Evolutionary conservation across 1,284 basidiomycete genomes (phyloP), one percentile per base, ranked within the genome.

Genomic region (Xerocomus nothofagi): DNA sequence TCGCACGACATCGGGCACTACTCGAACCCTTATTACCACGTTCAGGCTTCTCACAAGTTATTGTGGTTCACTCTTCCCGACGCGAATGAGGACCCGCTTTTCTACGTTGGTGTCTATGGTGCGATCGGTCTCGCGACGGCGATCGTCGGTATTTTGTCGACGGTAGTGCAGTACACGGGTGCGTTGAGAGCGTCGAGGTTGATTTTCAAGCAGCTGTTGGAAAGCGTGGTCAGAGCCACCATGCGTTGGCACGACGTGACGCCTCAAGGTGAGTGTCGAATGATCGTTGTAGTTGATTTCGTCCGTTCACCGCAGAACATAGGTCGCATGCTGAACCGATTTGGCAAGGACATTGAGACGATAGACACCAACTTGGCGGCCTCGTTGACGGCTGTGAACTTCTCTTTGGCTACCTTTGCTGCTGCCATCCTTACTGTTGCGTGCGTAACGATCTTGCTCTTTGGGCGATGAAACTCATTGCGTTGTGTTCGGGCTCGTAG

Each of bases 311-410:
- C 6, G 3, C 2, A 39, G 8, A 18, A 40, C n/a, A n/a, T 33
- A 73, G 77, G 79, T 29, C 75, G 77, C 3, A 77, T 80, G 69
- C 59, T 80, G 37, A 80, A 80, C 51, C 69, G 78, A 14, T 80
- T 80, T 58, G 74, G 74, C 53, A 80, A 77, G 48, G 79, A 81
- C 56, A 63, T 79, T 43, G 75, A 77, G 52, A 75, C 74, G 1
- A 72, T 79, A 32, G 78, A 79, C 53, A 64, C 59, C 3, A 72
- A 67, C 38, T 59, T 79, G 34, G 66, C 66, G 3, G 9, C 47
- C 15, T 86, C 87, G 1, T 69, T 93, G 23, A 82, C 88, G 54
- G 76, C 81, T 5, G 87, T 91, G 42, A 88, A 91, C 56, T 75
- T 78, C 0, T 86, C 87, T 2, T 68, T 91, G 30, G 88, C 87